Base-by-base conservation (phyloP, 768 basidiomycete species). In the Amanita pallidorosea region DNA sequence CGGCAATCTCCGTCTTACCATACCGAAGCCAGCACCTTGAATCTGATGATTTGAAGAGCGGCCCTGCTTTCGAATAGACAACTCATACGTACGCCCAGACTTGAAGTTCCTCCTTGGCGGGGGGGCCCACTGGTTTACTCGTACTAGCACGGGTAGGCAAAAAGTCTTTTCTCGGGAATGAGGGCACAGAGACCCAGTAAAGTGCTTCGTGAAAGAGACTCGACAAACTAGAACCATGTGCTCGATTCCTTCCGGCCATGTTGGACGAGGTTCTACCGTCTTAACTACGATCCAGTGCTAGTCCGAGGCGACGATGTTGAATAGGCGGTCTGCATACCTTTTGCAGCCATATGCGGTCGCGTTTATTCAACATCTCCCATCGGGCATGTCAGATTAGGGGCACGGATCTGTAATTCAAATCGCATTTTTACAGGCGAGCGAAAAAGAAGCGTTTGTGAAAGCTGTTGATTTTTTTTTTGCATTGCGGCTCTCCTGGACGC, bases 371-470 rank as follows among this genome's bases (percentile, higher is more conserved):
- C 45, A 27, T 33, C 34, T 18, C 29, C 47, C 36, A 40, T 27
- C 37, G 41, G 49, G 27, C 50, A 45, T 45, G 50, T 51, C 50
- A 45, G 33, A 45, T 51, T 51, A 51, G 25, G 40, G 31, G 34
- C 9, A 50, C 33, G 33, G 20, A 37, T 35, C 50, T 22, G 7
- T 44, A 17, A 18, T 44, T 44, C 27, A 17, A 44, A 45, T 43
- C 27, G 17, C 29, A 27, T 43, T 50, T 7, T 50, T 27, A 20
- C 42, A 25, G 38, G 27, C 17, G 29, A 33, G 7, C 13, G 23
- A 29, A 37, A 49, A 38, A 37, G 36, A 49, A 42, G 33, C 37
- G 12, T 22, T 29, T 33, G n/a, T n/a, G 41, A 43, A 31, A 43
- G 49, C 8, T 43, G 41, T 50, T 17, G 40, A 12, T 17, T 27